A percentile compares a stretch with the other conserved stretches of the same genome.
Conservation (phyloP, 225 moss, liverwort and hornwort genomes). For the Ulota crispa region DNA sequence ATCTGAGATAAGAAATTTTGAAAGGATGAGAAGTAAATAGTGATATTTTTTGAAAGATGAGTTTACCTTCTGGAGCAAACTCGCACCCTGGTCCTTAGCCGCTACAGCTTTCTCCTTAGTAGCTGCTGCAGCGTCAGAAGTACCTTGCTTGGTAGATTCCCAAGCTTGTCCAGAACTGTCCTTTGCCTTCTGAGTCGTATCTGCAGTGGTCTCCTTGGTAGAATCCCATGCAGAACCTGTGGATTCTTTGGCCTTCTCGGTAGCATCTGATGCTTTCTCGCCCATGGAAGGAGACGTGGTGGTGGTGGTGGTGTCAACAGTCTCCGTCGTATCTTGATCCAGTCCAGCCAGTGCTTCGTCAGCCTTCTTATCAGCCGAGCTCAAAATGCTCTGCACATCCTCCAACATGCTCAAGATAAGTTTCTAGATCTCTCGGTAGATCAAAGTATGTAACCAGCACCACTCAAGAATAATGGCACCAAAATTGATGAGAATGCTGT, state of each 20-base stretch:
- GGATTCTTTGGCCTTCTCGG: slow-evolving; percentile 24
- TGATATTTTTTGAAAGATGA: not conserved
- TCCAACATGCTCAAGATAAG: not conserved
- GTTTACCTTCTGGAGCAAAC: slow-evolving; percentile 33
- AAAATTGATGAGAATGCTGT: not conserved
- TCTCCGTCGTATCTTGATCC: slow-evolving; percentile 1
- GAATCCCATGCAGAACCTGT: slow-evolving; percentile 34
- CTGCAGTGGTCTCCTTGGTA: slow-evolving; percentile 27
- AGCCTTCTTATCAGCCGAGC: slow-evolving; percentile 38
- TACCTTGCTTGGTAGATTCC: slow-evolving; percentile 45
- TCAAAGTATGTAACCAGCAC: not conserved
- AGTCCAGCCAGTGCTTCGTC: slow-evolving; percentile 39
- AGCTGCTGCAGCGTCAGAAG: slow-evolving; percentile 18
- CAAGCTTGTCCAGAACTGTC: slow-evolving; percentile 1
- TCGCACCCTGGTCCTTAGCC: slow-evolving; percentile 25
- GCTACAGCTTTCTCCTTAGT: slow-evolving; percentile 44
- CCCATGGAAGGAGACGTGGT: not conserved
- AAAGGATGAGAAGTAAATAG: too few species aligned
- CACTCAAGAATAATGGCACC: not conserved
- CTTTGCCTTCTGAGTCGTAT: slow-evolving; percentile 21
- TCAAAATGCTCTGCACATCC: slow-evolving; percentile 24
- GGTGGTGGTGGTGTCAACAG: not conserved
- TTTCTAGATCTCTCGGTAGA: not conserved
- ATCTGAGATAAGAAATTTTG: not conserved
- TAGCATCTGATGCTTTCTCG: slow-evolving; percentile 22